Percentiles rank a stretch among this genome's conserved stretches.
Evolutionary conservation across 345 rosid species (phyloP).

Genomic region (Hevea brasiliensis): DNA sequence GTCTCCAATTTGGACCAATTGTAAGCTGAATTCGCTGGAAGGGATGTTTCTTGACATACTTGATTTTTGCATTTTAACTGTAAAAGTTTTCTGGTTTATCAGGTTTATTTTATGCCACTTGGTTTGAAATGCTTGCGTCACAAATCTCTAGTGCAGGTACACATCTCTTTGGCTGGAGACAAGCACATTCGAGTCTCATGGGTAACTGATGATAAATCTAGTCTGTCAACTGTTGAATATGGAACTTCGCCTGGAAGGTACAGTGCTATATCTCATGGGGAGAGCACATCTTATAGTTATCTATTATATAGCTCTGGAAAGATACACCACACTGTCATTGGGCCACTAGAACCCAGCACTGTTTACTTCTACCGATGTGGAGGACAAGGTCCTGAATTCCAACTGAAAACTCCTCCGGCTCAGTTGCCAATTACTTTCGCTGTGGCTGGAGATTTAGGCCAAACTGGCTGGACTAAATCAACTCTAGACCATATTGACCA

Average conservation of each 20-base stretch:
- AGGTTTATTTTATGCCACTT: not conserved
- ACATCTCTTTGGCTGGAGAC: constrained; percentile 80
- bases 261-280: constrained; percentile 52
- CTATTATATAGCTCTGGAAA: constrained; percentile 77
- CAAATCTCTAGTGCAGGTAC: constrained; percentile 41
- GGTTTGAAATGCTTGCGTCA: not conserved
- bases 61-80: not conserved
- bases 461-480: constrained; percentile 94
- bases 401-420: constrained; percentile 82
- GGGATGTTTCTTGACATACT: not conserved
- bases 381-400: constrained; percentile 77
- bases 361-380: constrained; percentile 82
- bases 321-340: constrained; percentile 85
- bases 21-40: not conserved
- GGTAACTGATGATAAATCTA: constrained; percentile 60
- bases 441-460: constrained; percentile 95
- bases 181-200: constrained; percentile 79
- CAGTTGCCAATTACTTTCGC: constrained; percentile 79
- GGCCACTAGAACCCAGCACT: constrained; percentile 65
- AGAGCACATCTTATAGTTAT: constrained; percentile 73
- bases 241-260: constrained; percentile 76
- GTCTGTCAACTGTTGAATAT: constrained; percentile 73
- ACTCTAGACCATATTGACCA: constrained; percentile 76
- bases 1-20: not conserved
- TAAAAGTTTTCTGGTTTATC: not conserved